These are phyloP conservation scores for Aspergillus egyptiacus DNA, from an alignment of 495 filamentous ascomycete species.

Conservation along the genomic window DNA sequence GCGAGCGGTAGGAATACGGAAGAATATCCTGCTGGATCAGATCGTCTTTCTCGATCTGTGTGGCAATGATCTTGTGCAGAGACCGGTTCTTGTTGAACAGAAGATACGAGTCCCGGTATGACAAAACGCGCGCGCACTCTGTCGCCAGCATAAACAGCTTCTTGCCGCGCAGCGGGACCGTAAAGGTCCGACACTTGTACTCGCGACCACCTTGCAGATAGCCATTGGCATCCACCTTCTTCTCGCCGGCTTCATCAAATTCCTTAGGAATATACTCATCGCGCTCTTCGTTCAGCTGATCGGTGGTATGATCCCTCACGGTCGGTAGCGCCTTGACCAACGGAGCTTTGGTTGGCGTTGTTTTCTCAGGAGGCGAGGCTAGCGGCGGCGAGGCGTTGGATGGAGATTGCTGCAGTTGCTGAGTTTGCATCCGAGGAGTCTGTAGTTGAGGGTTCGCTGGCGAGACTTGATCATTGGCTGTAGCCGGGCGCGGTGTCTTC, in stretches of 20 bases:
- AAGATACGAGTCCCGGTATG: conserved; percentile 94
- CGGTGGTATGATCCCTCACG: conserved; percentile 94
- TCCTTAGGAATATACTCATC: conserved; percentile 96
- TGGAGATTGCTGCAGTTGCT: conserved; percentile 52
- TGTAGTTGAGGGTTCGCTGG: conserved; percentile 52
- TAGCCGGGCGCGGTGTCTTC: conserved; percentile 52
- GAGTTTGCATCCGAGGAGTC: conserved; percentile 72
- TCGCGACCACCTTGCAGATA: conserved; percentile 75
- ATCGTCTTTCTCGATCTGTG: conserved; percentile 93
- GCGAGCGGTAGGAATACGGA: conserved; percentile 94
- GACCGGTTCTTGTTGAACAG: conserved; percentile 99
- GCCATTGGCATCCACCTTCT: conserved; percentile 82
- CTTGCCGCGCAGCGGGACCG: conserved; percentile 79
- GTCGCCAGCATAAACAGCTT: conserved; percentile 99
- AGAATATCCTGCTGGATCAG: conserved; percentile 91
- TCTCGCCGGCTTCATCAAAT: conserved; percentile 84
- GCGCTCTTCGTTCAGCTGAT: conserved; percentile 84
- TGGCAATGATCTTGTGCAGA: conserved; percentile 96
- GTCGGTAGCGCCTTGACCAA: conserved; percentile 93
- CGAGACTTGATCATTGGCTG: conserved; percentile 42
- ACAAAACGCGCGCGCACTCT: conserved; percentile 90
- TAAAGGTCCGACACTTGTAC: conserved; percentile 90
- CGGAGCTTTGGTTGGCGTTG: conserved; percentile 76
- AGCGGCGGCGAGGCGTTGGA: conserved; percentile 54
- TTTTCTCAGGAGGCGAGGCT: conserved; percentile 71